Evolutionary conservation across 345 rosid species (phyloP).

Genomic region (Atalantia buxifolia): DNA sequence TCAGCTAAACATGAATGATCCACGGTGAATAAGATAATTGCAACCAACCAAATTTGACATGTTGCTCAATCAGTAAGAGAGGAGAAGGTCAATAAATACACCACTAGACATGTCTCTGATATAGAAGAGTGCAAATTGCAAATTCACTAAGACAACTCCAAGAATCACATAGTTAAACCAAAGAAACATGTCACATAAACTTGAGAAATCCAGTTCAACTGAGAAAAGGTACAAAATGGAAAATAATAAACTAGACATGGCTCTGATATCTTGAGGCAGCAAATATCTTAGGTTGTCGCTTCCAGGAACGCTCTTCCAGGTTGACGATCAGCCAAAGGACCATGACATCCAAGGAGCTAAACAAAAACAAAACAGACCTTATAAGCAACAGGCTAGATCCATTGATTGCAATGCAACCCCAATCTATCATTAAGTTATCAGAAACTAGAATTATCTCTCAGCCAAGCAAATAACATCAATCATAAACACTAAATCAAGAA

Average conservation of each 20-base stretch:
- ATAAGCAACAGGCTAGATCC: not conserved
- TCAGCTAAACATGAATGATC: not conserved
- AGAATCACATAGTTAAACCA: not conserved
- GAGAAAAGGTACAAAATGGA: not conserved
- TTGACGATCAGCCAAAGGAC: constrained; percentile 13
- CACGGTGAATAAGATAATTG: not conserved
- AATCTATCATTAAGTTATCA: not conserved
- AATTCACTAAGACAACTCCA: not conserved
- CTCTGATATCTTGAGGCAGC: not conserved
- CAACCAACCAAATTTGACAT: not conserved
- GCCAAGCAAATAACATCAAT: not conserved
- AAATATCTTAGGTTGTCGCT: not conserved
- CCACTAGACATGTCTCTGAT: no score
- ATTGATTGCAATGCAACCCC: not conserved
- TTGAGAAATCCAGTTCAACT: not conserved
- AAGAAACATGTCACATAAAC: not conserved
- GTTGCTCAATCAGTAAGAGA: not conserved
- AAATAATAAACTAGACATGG: not conserved
- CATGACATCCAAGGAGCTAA: constrained; percentile 19
- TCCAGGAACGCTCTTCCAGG: constrained; percentile 16
- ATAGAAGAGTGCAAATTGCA: not conserved
- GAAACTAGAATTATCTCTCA: not conserved
- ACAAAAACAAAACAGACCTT: not conserved
- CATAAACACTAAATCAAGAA: not conserved
- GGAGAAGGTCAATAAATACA: not conserved